Conservation (phyloP, 1,284 basidiomycete genomes). For the Tylopilus sp. region DNA sequence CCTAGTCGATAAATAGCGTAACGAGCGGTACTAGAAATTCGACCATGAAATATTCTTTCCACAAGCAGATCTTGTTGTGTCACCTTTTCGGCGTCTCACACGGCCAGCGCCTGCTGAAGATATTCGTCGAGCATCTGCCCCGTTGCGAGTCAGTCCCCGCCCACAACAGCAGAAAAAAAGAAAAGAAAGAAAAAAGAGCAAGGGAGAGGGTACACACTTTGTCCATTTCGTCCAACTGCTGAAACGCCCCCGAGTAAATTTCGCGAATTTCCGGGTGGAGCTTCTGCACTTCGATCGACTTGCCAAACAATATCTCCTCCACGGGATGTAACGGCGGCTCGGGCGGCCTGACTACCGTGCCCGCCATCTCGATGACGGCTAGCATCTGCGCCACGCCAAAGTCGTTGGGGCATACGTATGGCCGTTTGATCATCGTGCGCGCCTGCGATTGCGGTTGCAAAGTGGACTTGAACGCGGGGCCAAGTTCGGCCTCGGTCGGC, state of each 20-base stretch:
- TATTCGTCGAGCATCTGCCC: slow-evolving; percentile 36
- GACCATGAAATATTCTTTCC: neutral
- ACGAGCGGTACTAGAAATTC: slow-evolving; percentile 4
- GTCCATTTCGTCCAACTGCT: slow-evolving; percentile 76
- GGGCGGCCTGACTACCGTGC: slow-evolving; percentile 24
- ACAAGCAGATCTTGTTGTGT: neutral
- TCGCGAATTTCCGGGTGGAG: slow-evolving; percentile 71
- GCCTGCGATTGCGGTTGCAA: neutral
- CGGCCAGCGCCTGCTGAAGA: slow-evolving; percentile 23
- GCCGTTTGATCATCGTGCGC: slow-evolving; percentile 31
- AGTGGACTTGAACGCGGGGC: slow-evolving; percentile 21
- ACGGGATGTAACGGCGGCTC: slow-evolving; percentile 50
- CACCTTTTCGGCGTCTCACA: slow-evolving; percentile 10
- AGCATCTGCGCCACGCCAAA: slow-evolving; percentile 81
- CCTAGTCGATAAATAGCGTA: slow-evolving; percentile 19
- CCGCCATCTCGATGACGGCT: slow-evolving; percentile 71
- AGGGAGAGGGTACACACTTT: slow-evolving; percentile 42
- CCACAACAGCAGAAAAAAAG: neutral
- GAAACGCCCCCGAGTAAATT: slow-evolving; percentile 66
- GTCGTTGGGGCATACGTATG: slow-evolving; percentile 67
- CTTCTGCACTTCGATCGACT: slow-evolving; percentile 51
- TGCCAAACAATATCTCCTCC: slow-evolving; percentile 70
- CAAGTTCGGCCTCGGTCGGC: slow-evolving; percentile 27
- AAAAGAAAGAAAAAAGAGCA: no score
- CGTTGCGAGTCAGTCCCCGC: neutral